These are phyloP conservation scores for Leccinum olivaceopallidum DNA, from an alignment of 768 basidiomycete species.

Conservation along the genomic window DNA sequence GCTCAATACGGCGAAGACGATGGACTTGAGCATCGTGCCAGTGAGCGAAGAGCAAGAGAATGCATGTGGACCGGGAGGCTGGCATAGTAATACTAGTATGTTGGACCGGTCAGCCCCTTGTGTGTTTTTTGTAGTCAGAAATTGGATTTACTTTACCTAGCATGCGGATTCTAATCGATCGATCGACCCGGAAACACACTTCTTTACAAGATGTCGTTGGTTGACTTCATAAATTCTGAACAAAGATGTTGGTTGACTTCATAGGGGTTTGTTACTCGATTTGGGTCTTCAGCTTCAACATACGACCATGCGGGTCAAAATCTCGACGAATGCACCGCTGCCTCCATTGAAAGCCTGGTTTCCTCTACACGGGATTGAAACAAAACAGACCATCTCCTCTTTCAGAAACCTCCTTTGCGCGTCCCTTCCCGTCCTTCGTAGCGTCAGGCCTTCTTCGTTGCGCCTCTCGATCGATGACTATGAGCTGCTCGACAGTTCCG, in stretches of 20 bases:
- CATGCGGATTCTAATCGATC: neutral
- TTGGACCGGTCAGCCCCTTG: neutral
- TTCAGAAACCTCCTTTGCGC: slow-evolving; percentile 25
- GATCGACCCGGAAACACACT: neutral
- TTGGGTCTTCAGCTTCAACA: neutral
- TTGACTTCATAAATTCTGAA: too few relatives aligned
- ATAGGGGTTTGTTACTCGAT: neutral
- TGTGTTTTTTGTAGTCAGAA: neutral
- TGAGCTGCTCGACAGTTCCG: slow-evolving; percentile 28
- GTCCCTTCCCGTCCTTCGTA: slow-evolving; percentile 14
- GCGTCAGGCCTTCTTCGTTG: slow-evolving; percentile 3
- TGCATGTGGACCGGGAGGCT: neutral
- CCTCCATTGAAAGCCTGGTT: slow-evolving; percentile 56
- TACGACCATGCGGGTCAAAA: slow-evolving; percentile 45
- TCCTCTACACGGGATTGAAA: slow-evolving; percentile 16
- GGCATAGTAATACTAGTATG: neutral
- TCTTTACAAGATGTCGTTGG: too few relatives aligned
- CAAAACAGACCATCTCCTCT: slow-evolving; percentile 4
- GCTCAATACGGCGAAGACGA: neutral
- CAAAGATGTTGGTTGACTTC: too few relatives aligned
- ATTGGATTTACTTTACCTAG: neutral
- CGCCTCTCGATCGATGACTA: slow-evolving; percentile 31
- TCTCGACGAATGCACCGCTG: slow-evolving; percentile 49
- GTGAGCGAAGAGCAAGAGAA: neutral
- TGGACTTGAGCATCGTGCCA: neutral